Evolutionary conservation across 345 rosid species (phyloP).

Genomic region (Carallia pectinifolia): DNA sequence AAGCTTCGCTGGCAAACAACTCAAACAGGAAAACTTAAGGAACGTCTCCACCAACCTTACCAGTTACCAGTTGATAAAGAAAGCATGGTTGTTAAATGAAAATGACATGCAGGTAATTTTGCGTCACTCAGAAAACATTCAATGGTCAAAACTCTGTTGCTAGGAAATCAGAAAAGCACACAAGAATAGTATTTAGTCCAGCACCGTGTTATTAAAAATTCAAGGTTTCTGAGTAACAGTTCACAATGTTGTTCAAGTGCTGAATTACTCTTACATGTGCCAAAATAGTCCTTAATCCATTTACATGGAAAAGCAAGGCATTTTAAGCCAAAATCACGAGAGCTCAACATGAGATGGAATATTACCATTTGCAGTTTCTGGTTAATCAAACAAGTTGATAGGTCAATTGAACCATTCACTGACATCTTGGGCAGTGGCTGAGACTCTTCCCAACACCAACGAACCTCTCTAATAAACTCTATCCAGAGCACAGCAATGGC

Average conservation of each 20-base stretch:
- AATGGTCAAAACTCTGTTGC: too few species aligned
- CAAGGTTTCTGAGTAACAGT: neutral
- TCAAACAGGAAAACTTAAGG: too few species aligned
- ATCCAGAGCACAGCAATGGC: constrained; percentile 92
- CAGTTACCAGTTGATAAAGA: too few species aligned
- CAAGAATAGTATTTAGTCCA: too few species aligned
- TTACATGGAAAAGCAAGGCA: neutral
- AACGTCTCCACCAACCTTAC: too few species aligned
- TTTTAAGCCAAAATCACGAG: neutral
- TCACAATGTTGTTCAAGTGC: neutral
- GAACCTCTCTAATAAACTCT: constrained; percentile 94
- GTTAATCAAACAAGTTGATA: constrained; percentile 60
- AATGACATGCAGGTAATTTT: too few species aligned
- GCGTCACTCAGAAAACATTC: too few species aligned
- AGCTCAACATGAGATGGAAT: constrained; percentile 2
- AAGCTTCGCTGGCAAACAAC: too few species aligned
- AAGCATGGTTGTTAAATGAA: too few species aligned
- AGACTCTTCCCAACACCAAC: constrained; percentile 98
- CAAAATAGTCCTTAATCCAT: neutral
- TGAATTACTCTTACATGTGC: neutral
- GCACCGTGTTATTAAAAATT: too few species aligned
- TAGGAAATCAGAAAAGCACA: too few species aligned
- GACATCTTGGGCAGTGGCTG: constrained; percentile 79
- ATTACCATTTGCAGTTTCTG: constrained; percentile 95
- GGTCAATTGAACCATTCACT: constrained; percentile 61